Evolutionary conservation across 2,329 filamentous ascomycete species (phyloP).

Genomic region (Cytospora schulzeri): DNA sequence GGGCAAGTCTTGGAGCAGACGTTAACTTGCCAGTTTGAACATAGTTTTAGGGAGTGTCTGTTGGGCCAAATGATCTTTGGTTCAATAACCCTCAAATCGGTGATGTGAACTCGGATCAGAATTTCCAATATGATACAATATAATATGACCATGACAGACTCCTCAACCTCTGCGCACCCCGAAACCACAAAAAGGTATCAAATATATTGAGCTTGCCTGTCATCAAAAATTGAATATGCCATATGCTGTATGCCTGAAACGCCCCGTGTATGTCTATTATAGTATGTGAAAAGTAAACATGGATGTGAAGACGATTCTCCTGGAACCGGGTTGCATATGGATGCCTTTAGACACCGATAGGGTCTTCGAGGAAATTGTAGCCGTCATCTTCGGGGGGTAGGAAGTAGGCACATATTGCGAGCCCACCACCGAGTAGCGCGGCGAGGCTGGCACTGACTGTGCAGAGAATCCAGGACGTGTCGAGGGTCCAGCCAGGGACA

Average conservation of each 20-base stretch:
- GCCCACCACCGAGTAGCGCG: conserved; percentile 55
- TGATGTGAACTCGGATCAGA: background rate
- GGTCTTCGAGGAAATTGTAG: conserved; percentile 69
- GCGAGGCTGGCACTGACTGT: conserved; percentile 57
- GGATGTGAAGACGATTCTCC: background rate
- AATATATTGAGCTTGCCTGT: conserved; percentile 11
- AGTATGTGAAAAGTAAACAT: background rate
- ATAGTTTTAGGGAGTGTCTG: background rate
- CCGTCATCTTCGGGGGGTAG: conserved; percentile 76
- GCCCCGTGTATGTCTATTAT: conserved; percentile 26
- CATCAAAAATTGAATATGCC: conserved; percentile 20
- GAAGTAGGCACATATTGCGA: conserved; percentile 68
- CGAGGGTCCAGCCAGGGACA: conserved; percentile 76
- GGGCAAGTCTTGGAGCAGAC: background rate
- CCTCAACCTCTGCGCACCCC: conserved; percentile 3
- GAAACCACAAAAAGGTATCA: conserved; percentile 24
- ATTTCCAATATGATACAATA: background rate
- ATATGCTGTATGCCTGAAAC: conserved; percentile 25
- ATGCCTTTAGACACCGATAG: conserved; percentile 45
- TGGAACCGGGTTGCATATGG: background rate
- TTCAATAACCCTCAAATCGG: background rate
- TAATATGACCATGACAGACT: background rate
- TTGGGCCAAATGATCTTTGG: background rate
- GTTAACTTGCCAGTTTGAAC: background rate
- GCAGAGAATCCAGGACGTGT: conserved; percentile 75